Conservation (phyloP, 768 basidiomycete genomes). For the Leccinum rimulosum region DNA sequence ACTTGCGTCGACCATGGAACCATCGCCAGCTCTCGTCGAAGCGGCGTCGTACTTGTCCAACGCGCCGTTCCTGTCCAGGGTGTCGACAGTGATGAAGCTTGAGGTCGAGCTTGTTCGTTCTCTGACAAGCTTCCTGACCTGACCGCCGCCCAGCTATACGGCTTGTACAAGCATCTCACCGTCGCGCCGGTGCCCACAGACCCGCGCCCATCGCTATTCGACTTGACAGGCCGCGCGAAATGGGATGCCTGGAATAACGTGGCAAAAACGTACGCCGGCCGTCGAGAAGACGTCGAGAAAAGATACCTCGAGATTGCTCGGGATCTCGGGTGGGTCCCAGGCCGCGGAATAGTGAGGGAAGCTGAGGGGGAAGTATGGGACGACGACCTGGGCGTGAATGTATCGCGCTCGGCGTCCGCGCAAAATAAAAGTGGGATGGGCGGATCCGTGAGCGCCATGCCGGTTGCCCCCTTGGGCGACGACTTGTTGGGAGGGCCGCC, state of each 20-base stretch:
- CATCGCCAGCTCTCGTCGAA: slow-evolving; percentile 46
- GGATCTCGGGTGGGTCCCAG: slow-evolving; percentile 65
- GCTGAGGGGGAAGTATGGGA: slow-evolving; percentile 41
- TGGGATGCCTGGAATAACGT: slow-evolving; percentile 79
- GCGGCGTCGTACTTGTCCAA: slow-evolving; percentile 66
- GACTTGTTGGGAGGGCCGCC: slow-evolving; percentile 37
- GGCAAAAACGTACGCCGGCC: slow-evolving; percentile 46
- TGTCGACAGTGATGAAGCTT: slow-evolving; percentile 64
- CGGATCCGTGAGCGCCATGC: slow-evolving; percentile 59
- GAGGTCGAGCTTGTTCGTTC: slow-evolving; percentile 53
- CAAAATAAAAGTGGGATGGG: slow-evolving; percentile 47
- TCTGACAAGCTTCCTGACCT: slow-evolving; percentile 11
- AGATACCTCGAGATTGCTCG: slow-evolving; percentile 70
- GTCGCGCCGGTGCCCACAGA: slow-evolving; percentile 52
- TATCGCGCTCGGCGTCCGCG: slow-evolving; percentile 22
- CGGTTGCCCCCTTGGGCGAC: slow-evolving; percentile 37
- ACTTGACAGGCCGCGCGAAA: slow-evolving; percentile 76
- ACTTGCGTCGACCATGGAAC: slow-evolving; percentile 20
- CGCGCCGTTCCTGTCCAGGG: slow-evolving; percentile 48
- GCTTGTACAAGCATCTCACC: slow-evolving; percentile 75
- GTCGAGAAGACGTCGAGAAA: slow-evolving; percentile 48
- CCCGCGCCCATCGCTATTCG: slow-evolving; percentile 71
- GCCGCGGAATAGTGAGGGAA: slow-evolving; percentile 13
- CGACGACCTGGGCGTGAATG: slow-evolving; percentile 34
- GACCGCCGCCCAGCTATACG: slow-evolving; percentile 62